phyloP scores from a whole-genome alignment of 371 early-diverging fungal genomes.

The Smittium mucronatum region DNA sequence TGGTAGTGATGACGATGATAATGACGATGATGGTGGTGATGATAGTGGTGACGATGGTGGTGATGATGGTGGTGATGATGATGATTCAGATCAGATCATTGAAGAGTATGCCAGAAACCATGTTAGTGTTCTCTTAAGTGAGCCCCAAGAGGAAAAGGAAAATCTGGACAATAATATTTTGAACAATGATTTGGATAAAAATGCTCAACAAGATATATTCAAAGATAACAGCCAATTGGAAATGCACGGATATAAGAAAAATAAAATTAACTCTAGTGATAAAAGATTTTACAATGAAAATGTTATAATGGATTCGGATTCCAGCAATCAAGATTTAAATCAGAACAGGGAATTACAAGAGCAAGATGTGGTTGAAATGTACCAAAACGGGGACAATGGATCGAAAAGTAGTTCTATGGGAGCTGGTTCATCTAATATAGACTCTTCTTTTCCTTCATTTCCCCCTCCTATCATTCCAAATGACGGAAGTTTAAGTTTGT shows the following conservation, averaged over 20 bases:
- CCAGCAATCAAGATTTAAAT: not conserved
- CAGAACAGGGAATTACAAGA: slow-evolving; percentile 1
- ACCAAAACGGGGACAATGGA: slow-evolving; percentile 1
- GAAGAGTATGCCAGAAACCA: not conserved
- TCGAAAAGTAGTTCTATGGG: not conserved
- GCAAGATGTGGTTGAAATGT: not conserved
- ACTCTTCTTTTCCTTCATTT: too few species aligned
- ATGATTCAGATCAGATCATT: not conserved
- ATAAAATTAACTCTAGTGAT: not conserved
- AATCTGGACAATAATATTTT: too few species aligned
- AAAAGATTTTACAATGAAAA: not conserved
- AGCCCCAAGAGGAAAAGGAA: too few species aligned
- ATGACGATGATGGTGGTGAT: slow-evolving; percentile 7
- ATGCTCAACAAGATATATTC: too few species aligned
- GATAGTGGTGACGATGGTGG: not conserved
- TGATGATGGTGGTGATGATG: slow-evolving; percentile 2
- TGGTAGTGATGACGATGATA: not conserved
- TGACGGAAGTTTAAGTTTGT: too few species aligned
- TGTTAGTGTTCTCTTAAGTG: too few species aligned
- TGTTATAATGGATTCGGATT: not conserved
- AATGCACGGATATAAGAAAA: not conserved
- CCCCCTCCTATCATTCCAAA: too few species aligned
- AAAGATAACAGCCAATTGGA: too few species aligned
- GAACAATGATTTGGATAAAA: too few species aligned
- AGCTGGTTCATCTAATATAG: not conserved